Evolutionary conservation across 257 asterid genomes (phyloP).

Genomic region (Paraleonurus japonicus): DNA sequence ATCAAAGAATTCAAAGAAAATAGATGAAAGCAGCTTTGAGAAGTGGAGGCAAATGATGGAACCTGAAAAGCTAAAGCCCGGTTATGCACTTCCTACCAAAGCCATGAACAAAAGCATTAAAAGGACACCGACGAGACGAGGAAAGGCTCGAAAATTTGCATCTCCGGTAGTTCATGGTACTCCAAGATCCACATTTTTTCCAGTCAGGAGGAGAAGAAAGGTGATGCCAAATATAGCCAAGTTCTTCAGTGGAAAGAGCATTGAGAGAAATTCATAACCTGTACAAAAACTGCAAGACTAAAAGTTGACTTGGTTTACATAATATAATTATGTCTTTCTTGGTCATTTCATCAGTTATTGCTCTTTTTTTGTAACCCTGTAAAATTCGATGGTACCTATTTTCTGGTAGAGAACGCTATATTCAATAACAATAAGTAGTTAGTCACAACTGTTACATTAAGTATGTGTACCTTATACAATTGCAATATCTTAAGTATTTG

Average conservation of each 20-base stretch:
- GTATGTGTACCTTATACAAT: conserved; percentile 7
- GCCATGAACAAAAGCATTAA: conserved; percentile 39
- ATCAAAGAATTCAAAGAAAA: conserved; percentile 30
- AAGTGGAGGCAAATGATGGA: conserved; percentile 48
- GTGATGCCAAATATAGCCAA: conserved; percentile 56
- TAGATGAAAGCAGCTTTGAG: conserved; percentile 42
- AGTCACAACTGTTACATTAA: background rate
- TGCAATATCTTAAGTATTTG: conserved; percentile 19
- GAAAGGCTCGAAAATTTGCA: conserved; percentile 41
- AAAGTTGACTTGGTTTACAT: background rate
- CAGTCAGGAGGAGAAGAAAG: conserved; percentile 59
- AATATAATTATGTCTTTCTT: conserved; percentile 16
- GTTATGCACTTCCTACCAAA: conserved; percentile 30
- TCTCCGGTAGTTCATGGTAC: conserved; percentile 47
- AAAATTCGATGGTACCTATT: conserved; percentile 12
- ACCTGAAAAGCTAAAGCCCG: conserved; percentile 31
- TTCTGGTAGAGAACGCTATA: conserved; percentile 11
- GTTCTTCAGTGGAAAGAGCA: conserved; percentile 47
- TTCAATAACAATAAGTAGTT: conserved; percentile 13
- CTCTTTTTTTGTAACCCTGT: conserved; percentile 13
- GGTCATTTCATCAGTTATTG: conserved; percentile 17
- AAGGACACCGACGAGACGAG: conserved; percentile 46
- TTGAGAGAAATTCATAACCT: conserved; percentile 24
- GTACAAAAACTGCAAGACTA: conserved; percentile 13
- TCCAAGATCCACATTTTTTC: conserved; percentile 46